Percentiles rank a stretch among this genome's conserved stretches.
Conservation (phyloP, 192 early-diverging fungal species). For the Coemansia reversa region DNA sequence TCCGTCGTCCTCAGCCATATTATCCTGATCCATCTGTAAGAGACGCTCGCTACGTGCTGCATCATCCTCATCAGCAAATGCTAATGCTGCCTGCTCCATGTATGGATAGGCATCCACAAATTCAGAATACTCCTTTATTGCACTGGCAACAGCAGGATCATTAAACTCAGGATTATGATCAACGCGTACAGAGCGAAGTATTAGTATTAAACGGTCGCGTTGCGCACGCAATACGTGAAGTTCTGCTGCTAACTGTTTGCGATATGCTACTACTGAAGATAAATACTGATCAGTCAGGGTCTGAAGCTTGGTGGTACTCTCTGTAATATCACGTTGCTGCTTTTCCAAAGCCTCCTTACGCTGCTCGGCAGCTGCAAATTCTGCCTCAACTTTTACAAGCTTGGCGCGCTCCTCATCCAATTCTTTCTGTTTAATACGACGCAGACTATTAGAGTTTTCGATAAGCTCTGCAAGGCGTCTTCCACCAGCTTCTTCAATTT, state of each 20-base stretch:
- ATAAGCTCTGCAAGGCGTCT: slow-evolving; percentile 22
- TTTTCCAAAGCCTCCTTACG: slow-evolving; percentile 32
- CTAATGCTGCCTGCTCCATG: slow-evolving; percentile 30
- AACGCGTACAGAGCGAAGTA: slow-evolving; percentile 55
- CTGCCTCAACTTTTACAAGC: slow-evolving; percentile 13
- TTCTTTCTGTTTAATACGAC: slow-evolving; percentile 18
- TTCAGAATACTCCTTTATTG: slow-evolving; percentile 62
- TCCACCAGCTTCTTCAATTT: slow-evolving; percentile 19
- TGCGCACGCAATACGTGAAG: slow-evolving; percentile 28
- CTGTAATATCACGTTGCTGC: slow-evolving; percentile 17
- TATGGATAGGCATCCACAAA: slow-evolving; percentile 55
- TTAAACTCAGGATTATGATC: slow-evolving; percentile 74
- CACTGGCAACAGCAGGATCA: slow-evolving; percentile 65
- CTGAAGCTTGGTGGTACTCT: slow-evolving; percentile 12
- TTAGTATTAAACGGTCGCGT: slow-evolving; percentile 25
- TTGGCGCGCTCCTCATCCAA: slow-evolving; percentile 9
- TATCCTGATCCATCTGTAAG: slow-evolving; percentile 22
- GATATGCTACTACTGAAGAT: slow-evolving; percentile 19
- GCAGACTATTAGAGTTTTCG: slow-evolving; percentile 23
- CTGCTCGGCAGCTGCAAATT: slow-evolving; percentile 32
- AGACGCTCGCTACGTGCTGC: slow-evolving; percentile 31
- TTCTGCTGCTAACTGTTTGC: slow-evolving; percentile 20
- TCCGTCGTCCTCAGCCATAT: slow-evolving; percentile 30
- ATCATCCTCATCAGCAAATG: slow-evolving; percentile 36
- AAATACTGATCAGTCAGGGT: slow-evolving; percentile 35